phyloP scores from a whole-genome alignment of 2,329 filamentous ascomycete species.

The Neonectria faginata region DNA sequence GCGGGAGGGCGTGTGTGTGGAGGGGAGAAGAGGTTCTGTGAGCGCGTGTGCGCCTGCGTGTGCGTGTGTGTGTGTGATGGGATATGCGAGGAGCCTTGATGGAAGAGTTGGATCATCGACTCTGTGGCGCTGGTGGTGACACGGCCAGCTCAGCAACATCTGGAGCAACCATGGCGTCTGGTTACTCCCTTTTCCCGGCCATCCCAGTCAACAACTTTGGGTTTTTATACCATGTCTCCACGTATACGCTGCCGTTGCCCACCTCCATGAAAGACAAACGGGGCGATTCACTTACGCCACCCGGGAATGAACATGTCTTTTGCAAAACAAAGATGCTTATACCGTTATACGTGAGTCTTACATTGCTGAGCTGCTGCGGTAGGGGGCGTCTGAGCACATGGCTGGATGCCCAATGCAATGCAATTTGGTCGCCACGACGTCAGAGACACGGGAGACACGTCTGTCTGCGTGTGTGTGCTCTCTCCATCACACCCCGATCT shows the following conservation, averaged over 20 bases:
- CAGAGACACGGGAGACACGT: constrained; percentile 14
- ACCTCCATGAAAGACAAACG: not conserved
- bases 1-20: constrained; percentile 2
- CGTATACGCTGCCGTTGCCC: not conserved
- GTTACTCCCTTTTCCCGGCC: not conserved
- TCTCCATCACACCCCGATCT: constrained; percentile 11
- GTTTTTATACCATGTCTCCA: constrained; percentile 2
- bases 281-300: constrained; percentile 13
- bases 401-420: constrained; percentile 12
- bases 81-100: constrained; percentile 23
- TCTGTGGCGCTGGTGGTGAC: constrained; percentile 38
- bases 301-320: not conserved
- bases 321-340: not conserved
- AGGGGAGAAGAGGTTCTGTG: not conserved
- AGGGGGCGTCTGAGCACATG: constrained; percentile 13
- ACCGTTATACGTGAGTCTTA: not conserved
- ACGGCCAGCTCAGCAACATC: constrained; percentile 44
- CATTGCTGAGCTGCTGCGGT: not conserved
- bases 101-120: constrained; percentile 30
- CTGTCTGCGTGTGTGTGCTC: not conserved
- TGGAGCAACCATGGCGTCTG: constrained; percentile 18
- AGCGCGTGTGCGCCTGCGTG: constrained; percentile 7
- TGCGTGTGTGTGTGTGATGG: constrained; percentile 14
- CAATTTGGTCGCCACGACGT: constrained; percentile 11
- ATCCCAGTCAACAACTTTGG: not conserved